A percentile compares a stretch with the other conserved stretches of the same genome.
Conservation (phyloP, 2,329 filamentous ascomycete species). For the Diaporthe vexans region DNA sequence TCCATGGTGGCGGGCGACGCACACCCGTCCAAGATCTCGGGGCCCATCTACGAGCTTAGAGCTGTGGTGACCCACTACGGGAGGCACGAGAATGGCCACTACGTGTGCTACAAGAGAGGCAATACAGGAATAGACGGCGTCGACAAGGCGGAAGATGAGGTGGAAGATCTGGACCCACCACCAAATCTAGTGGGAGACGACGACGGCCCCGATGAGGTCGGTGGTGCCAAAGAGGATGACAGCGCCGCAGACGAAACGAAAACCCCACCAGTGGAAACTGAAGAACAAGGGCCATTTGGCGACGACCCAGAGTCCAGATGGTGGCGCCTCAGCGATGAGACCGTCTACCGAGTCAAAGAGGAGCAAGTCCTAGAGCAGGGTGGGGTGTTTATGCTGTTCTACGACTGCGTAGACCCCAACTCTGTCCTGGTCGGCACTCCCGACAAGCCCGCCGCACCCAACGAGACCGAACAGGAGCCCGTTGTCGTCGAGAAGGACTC, state of each 20-base stretch:
- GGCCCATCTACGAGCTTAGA: conserved; percentile 80
- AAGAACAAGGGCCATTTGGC: conserved; percentile 21
- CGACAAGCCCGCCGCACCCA: background rate
- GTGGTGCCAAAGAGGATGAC: conserved; percentile 26
- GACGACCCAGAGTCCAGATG: conserved; percentile 69
- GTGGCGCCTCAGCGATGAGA: conserved; percentile 94
- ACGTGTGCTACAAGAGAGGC: conserved; percentile 89
- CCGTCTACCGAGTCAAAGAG: conserved; percentile 81
- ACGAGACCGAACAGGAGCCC: background rate
- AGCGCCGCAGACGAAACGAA: conserved; percentile 44
- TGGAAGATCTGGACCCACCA: conserved; percentile 36
- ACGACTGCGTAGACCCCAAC: conserved; percentile 78
- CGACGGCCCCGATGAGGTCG: conserved; percentile 46
- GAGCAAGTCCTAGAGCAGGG: conserved; percentile 80
- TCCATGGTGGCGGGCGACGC: conserved; percentile 79
- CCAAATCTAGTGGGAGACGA: conserved; percentile 45
- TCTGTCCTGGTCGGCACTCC: conserved; percentile 54
- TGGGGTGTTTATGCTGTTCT: conserved; percentile 97
- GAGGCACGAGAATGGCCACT: conserved; percentile 94
- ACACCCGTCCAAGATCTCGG: conserved; percentile 64
- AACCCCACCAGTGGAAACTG: background rate
- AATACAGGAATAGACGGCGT: conserved; percentile 51
- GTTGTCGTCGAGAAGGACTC: background rate
- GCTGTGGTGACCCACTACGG: conserved; percentile 92
- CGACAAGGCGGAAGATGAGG: conserved; percentile 33